Evolutionary conservation across 2,329 filamentous ascomycete genomes (phyloP), one percentile per base, ranked within the genome.

Genomic region (Chalara sp.): DNA sequence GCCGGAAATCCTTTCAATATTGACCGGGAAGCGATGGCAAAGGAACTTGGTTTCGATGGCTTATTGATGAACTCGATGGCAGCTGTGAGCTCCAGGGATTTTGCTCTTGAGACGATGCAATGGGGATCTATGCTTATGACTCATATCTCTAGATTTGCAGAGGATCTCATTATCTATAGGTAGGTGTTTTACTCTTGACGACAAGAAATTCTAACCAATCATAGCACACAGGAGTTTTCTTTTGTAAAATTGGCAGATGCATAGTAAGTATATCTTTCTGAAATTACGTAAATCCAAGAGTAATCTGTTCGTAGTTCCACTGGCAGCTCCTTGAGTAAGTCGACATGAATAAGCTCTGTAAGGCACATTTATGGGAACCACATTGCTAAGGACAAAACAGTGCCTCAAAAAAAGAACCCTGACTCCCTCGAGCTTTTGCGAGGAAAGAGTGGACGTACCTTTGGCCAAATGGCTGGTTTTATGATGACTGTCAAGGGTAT

Each of bases 1-100:
- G 87, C 87, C 2, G 88, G 89, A 47, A 95, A 95, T 68, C 80
- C 85, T 0, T 95, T 95, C 69, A 76, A 80, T 60, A 87, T 95
- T 61, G 87, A 93, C 65, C 79, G 88, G n/a, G 78, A 84, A 48
- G 80, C 81, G 47, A 88, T 95, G 74, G 84, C 87, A 5, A 73
- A 83, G 67, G 89, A 95, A 69, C 79, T 95, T 4, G 87, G 87
- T 31, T 95, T 95, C 61, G 82, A 87, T 4, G 80, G 80, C 4
- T 69, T 92, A 29, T 72, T 87, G 51, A 84, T 80, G 73, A 93
- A 93, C 73, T 87, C 81, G 1, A 86, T 95, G 80, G 80, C 79
- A 50, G 84, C 81, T 41, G 84, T 89, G 6, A 54, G 53, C 5
- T 57, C 53, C 42, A 54, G 89, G 32, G 89, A 95, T 67, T 95